Evolutionary conservation across 164 flowering plant genomes (phyloP), one percentile per base, ranked within the genome.

Genomic region (Platanus orientalis): DNA sequence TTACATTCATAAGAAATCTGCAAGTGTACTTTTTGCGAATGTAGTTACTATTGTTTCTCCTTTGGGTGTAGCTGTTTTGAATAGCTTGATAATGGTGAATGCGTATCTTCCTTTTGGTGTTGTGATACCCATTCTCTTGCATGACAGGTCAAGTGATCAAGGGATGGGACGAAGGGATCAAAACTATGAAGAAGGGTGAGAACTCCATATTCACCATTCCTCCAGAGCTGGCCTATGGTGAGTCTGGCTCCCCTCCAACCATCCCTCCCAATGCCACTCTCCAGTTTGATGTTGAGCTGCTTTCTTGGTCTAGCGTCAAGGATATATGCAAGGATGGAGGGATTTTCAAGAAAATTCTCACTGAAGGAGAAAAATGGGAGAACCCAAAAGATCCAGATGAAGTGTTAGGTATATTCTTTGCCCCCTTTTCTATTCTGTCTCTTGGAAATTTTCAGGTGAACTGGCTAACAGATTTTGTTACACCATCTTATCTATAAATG

Each of bases 301-400:
- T 94, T 0, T 87, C 96, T 3, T 94, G 99, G 99, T 76, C 72
- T 9, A 94, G 97, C 64, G 96, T 89, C 14, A 91, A 89, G 75
- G 99, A 91, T 70, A 89, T 94, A 13, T 91, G 96, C 81, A 88
- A 89, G 78, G 99, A 94, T 78, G 99, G 99, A 40, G 99, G 99
- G 2, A 70, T 94, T 53, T 84, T 88, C 62, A 94, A 91, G 83
- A 94, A 91, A 73, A 80, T 94, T 3, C 63, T 94, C 1, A 51
- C 30, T 19, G 94, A 83, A 69, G 99, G 97, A 63, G 96, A 91
- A 69, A 89, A 91, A 71, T 94, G 99, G 99, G 97, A 91, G 74
- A 91, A 86, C 57, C 99, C 99, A 0, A 91, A 89, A 71, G 96
- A 91, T 30, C 80, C 74, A n/a, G 99, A 94, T 78, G 99, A 94